Conservation (phyloP, 1,139 yeast genomes). For the Taiozyma onychis region DNA sequence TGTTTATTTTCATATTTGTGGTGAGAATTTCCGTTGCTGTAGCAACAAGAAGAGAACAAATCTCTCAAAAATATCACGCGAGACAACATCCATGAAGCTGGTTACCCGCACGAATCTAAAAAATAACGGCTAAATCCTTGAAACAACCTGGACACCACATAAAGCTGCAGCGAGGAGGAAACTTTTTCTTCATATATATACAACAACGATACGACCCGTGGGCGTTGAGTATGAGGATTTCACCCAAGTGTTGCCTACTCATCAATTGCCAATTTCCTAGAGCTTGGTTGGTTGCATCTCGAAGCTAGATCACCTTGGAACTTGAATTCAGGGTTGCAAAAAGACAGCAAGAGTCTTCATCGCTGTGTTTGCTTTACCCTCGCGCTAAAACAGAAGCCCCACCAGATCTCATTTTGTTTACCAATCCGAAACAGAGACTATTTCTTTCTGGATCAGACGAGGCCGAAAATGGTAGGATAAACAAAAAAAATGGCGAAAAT, state of each 20-base stretch:
- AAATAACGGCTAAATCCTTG: no score
- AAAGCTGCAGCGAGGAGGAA: neutral
- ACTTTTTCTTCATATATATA: no score
- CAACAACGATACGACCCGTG: neutral
- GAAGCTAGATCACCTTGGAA: neutral
- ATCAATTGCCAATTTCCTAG: neutral
- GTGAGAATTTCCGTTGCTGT: neutral
- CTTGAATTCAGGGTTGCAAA: neutral
- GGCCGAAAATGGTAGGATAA: neutral
- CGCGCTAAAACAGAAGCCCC: neutral
- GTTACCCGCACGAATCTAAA: neutral
- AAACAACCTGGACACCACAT: neutral
- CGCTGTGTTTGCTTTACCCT: neutral
- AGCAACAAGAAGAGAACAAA: neutral
- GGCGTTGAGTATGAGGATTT: neutral
- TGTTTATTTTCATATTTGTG: neutral
- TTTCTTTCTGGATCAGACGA: neutral
- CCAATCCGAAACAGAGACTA: neutral
- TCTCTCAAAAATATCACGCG: neutral
- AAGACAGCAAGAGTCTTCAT: neutral
- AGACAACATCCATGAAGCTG: no score
- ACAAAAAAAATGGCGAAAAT: neutral
- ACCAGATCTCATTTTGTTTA: neutral
- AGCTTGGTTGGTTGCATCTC: neutral
- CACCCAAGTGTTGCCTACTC: neutral